phyloP scores from a whole-genome alignment of 2,329 filamentous ascomycete genomes.

The Aspergillus texensis region DNA sequence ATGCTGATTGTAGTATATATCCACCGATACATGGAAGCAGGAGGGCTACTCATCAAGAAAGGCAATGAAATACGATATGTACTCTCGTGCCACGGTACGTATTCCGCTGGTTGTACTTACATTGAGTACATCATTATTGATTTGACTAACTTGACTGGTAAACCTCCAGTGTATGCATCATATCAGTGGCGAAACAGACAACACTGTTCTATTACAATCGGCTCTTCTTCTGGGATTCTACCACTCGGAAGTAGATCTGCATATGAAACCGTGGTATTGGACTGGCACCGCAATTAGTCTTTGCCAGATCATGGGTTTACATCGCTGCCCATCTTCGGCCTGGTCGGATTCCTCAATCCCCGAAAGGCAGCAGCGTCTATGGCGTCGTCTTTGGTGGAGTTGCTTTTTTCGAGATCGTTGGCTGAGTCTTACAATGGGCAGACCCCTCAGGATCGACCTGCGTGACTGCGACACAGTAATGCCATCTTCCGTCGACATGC shows the following conservation, averaged over 20 bases:
- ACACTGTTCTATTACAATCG: slow-evolving; percentile 47
- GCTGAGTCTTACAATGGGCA: slow-evolving; percentile 43
- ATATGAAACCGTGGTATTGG: slow-evolving; percentile 51
- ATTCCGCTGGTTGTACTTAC: slow-evolving; percentile 14
- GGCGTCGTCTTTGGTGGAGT: slow-evolving; percentile 47
- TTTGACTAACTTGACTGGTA: background rate
- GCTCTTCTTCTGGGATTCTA: slow-evolving; percentile 48
- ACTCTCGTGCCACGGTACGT: slow-evolving; percentile 40
- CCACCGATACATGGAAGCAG: slow-evolving; percentile 24
- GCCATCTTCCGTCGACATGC: slow-evolving; percentile 31
- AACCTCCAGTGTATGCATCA: slow-evolving; percentile 27
- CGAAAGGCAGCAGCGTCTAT: slow-evolving; percentile 29
- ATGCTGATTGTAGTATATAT: slow-evolving; percentile 27
- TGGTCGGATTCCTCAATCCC: slow-evolving; percentile 24
- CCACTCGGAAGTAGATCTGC: slow-evolving; percentile 46
- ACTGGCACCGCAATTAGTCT: slow-evolving; percentile 49
- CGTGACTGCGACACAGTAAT: slow-evolving; percentile 41
- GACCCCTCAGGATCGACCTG: slow-evolving; percentile 43
- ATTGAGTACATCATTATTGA: background rate
- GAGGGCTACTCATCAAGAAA: slow-evolving; percentile 39
- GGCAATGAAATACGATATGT: slow-evolving; percentile 41
- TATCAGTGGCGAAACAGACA: slow-evolving; percentile 42
- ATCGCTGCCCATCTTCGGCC: slow-evolving; percentile 32
- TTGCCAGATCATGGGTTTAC: slow-evolving; percentile 48
- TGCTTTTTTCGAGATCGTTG: slow-evolving; percentile 46